These are phyloP conservation scores for Linnemannia zychae DNA, from an alignment of 192 early-diverging fungal species.

Conservation along the genomic window DNA sequence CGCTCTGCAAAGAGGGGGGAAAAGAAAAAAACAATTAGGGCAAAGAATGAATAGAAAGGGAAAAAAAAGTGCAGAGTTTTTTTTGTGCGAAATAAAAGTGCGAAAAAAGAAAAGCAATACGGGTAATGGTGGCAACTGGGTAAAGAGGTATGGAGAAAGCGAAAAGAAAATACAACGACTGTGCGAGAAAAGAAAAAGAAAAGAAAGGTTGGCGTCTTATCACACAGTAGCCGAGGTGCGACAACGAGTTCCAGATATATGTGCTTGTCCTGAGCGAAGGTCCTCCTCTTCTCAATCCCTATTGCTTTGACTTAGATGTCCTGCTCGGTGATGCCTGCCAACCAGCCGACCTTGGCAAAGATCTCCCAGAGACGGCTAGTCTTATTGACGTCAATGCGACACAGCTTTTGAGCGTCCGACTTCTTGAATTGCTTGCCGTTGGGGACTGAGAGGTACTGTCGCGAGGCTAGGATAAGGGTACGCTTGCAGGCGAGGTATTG, in stretches of 20 bases:
- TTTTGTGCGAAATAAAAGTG: not conserved
- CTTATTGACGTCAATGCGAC: constrained; percentile 96
- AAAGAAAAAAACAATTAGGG: not conserved
- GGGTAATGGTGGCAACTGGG: not conserved
- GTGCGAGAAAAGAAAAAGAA: not conserved
- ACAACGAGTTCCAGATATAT: not conserved
- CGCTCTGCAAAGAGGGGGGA: not conserved
- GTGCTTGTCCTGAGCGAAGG: not conserved
- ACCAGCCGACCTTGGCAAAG: constrained; percentile 90
- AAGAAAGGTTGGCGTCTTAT: not conserved
- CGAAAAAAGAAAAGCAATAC: not conserved
- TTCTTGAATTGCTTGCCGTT: constrained; percentile 78
- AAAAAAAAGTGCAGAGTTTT: not conserved
- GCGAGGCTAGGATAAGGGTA: constrained; percentile 76
- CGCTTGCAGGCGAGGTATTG: constrained; percentile 89
- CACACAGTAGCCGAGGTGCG: not conserved
- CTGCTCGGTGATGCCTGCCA: constrained; percentile 56
- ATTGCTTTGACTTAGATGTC: constrained; percentile 20
- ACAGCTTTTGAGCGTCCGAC: constrained; percentile 91
- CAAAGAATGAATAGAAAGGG: too few relatives aligned
- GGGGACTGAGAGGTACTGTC: constrained; percentile 55
- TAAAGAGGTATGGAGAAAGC: not conserved
- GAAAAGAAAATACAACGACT: not conserved
- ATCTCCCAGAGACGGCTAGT: constrained; percentile 89
- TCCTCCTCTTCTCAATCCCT: not conserved